Evolutionary conservation across 169 alveolate genomes (phyloP).

Genomic region (Miamiensis avidus): DNA sequence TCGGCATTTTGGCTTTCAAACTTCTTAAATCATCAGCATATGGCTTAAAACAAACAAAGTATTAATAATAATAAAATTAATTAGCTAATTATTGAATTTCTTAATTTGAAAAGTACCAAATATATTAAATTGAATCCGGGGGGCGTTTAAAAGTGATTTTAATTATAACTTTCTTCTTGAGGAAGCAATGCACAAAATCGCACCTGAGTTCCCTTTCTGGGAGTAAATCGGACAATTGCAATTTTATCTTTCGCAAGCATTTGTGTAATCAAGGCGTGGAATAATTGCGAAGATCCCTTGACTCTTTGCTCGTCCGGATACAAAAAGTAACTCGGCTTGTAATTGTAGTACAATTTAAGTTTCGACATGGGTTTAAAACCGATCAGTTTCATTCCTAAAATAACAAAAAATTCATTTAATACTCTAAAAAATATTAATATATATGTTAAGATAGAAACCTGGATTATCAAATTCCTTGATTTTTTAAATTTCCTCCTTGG

Average conservation of each 20-base stretch:
- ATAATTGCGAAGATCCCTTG: constrained; percentile 77
- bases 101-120: too few species aligned
- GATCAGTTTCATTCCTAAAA: constrained; percentile 64
- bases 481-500: constrained; percentile 74
- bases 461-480: constrained; percentile 81
- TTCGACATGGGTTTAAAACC: constrained; percentile 79
- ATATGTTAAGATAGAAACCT: constrained; percentile 34
- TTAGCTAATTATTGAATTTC: too few species aligned
- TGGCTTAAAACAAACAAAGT: too few species aligned
- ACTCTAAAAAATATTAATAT: too few species aligned
- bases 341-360: constrained; percentile 81
- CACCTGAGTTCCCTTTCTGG: constrained; percentile 78
- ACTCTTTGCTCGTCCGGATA: constrained; percentile 85
- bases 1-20: constrained; percentile 26
- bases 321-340: constrained; percentile 80
- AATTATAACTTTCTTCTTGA: constrained; percentile 60
- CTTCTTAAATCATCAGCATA: constrained; percentile 88
- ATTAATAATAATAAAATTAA: too few species aligned
- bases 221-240: constrained; percentile 83
- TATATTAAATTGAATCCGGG: constrained; percentile 51
- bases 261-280: constrained; percentile 79
- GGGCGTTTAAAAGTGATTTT: constrained; percentile 58
- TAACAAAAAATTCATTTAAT: too few species aligned
- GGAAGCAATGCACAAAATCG: constrained; percentile 86
- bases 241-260: constrained; percentile 77